Evolutionary conservation across 2,329 filamentous ascomycete species (phyloP).

Genomic region (Diplodia mutila): DNA sequence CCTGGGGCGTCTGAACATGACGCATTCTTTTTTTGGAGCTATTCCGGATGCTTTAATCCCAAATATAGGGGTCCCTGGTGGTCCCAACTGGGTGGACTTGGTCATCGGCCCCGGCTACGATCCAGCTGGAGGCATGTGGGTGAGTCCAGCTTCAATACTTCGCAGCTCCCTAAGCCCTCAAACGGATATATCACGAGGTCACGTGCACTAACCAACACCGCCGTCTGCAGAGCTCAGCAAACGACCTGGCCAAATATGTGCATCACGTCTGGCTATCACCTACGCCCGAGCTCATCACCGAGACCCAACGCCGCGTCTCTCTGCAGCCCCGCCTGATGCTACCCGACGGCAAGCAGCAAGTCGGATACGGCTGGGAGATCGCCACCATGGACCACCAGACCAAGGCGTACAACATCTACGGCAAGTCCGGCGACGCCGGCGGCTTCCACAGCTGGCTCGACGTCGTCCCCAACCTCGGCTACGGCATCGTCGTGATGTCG

Average conservation of each 20-base stretch:
- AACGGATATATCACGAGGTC: neutral
- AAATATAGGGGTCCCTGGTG: slow-evolving; percentile 34
- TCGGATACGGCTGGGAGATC: slow-evolving; percentile 40
- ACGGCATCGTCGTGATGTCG: slow-evolving; percentile 34
- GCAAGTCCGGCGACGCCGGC: slow-evolving; percentile 39
- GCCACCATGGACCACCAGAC: slow-evolving; percentile 3
- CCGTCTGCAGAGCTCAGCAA: slow-evolving; percentile 32
- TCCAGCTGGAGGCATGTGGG: slow-evolving; percentile 39
- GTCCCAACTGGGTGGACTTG: slow-evolving; percentile 36
- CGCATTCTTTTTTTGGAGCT: slow-evolving; percentile 34
- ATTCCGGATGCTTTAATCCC: slow-evolving; percentile 32
- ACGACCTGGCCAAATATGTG: slow-evolving; percentile 36
- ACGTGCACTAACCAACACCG: neutral
- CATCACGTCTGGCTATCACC: slow-evolving; percentile 34
- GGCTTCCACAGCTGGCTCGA: slow-evolving; percentile 41
- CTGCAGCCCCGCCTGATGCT: slow-evolving; percentile 33
- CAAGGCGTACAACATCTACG: slow-evolving; percentile 33
- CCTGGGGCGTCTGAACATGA: slow-evolving; percentile 35
- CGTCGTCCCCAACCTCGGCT: slow-evolving; percentile 37
- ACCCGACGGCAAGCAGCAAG: slow-evolving; percentile 36
- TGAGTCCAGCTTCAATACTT: neutral
- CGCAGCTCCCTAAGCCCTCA: too few relatives aligned
- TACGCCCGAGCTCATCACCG: slow-evolving; percentile 33
- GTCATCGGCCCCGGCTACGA: slow-evolving; percentile 37
- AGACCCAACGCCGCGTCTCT: slow-evolving; percentile 33